These are phyloP conservation scores for Diddensiella transvaalensis DNA, from an alignment of 805 yeast genomes.

Conservation along the genomic window DNA sequence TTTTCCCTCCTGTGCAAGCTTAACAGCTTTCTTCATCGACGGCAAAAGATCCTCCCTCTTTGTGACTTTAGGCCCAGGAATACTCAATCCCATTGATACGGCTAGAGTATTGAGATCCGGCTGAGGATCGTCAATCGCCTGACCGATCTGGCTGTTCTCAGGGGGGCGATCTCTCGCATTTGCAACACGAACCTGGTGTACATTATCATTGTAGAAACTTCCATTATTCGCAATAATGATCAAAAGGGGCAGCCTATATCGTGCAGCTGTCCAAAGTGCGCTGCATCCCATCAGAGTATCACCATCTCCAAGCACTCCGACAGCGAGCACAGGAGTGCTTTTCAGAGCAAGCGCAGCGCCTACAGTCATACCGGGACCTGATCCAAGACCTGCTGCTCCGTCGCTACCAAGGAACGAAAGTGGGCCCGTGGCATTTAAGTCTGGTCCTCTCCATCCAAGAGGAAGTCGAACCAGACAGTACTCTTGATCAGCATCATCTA, in stretches of 20 bases:
- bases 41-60: not conserved
- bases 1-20: not conserved
- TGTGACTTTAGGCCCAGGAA: not conserved
- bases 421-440: not conserved
- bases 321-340: slow-evolving; percentile 1
- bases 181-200: slow-evolving; percentile 2
- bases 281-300: not conserved
- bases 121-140: slow-evolving; percentile 2
- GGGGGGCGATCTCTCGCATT: not conserved
- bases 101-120: slow-evolving; percentile 1
- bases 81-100: not conserved
- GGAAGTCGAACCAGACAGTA: not conserved
- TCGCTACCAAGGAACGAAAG: not conserved
- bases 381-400: slow-evolving; percentile 1
- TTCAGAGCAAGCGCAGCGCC: slow-evolving; percentile 1
- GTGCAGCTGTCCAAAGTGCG: slow-evolving; percentile 1
- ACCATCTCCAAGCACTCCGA: not conserved
- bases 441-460: slow-evolving; percentile 4
- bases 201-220: slow-evolving; percentile 1
- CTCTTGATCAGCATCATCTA: not conserved
- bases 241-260: not conserved
- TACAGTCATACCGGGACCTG: slow-evolving; percentile 2
- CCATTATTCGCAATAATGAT: not conserved
- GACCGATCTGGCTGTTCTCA: slow-evolving; percentile 2
- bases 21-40: not conserved